These are phyloP conservation scores for Phytophthora sojae DNA, from an alignment of 352 stramenopile genomes.

Conservation along the genomic window DNA sequence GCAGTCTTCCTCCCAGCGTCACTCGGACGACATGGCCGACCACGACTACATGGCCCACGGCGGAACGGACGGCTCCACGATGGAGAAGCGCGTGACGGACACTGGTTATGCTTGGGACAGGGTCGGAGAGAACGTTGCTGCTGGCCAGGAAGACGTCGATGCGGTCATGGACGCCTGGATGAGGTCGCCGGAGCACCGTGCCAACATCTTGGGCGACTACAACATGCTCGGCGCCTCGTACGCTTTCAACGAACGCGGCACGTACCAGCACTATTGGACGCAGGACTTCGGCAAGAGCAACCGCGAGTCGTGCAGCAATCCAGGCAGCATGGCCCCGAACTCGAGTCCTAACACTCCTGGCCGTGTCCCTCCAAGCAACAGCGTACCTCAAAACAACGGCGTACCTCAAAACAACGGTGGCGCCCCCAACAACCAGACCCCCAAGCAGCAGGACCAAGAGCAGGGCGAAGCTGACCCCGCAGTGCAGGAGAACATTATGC, in stretches of 20 bases:
- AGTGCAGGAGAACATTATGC: slow-evolving; percentile 6
- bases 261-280: slow-evolving; percentile 57
- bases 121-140: slow-evolving; percentile 45
- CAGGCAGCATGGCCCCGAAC: not conserved
- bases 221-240: slow-evolving; percentile 44
- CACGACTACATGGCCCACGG: slow-evolving; percentile 59
- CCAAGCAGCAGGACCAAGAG: slow-evolving; percentile 16
- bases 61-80: slow-evolving; percentile 47
- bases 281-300: slow-evolving; percentile 49
- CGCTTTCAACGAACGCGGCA: slow-evolving; percentile 21
- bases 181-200: slow-evolving; percentile 39
- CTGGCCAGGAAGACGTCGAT: slow-evolving; percentile 39
- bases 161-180: slow-evolving; percentile 51
- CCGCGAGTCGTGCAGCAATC: slow-evolving; percentile 37
- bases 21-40: slow-evolving; percentile 46
- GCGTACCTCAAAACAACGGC: not conserved
- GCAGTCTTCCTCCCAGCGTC: slow-evolving; percentile 28
- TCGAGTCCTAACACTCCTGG: not conserved
- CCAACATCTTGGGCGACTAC: slow-evolving; percentile 42
- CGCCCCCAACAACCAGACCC: slow-evolving; percentile 3
- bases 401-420: not conserved
- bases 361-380: not conserved
- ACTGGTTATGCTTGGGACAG: slow-evolving; percentile 51
- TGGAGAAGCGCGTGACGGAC: slow-evolving; percentile 43
- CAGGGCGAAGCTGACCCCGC: slow-evolving; percentile 4